phyloP scores from a whole-genome alignment of 2,329 filamentous ascomycete species.

The Lithohypha guttulata region DNA sequence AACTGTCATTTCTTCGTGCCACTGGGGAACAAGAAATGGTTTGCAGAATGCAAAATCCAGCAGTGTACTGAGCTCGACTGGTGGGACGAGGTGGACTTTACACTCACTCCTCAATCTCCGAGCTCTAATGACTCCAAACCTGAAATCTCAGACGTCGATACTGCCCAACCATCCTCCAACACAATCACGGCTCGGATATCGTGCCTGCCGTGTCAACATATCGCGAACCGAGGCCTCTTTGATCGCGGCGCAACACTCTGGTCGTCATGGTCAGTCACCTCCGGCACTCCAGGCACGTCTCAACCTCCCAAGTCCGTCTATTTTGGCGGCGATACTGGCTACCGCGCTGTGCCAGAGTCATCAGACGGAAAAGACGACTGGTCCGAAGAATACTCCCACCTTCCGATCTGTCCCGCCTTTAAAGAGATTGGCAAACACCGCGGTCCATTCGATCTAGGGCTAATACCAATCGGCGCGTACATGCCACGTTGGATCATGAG shows the following conservation, averaged over 20 bases:
- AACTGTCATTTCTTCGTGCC: conserved; percentile 81
- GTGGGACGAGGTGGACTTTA: conserved; percentile 80
- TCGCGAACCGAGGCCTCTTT: conserved; percentile 54
- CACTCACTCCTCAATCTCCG: conserved; percentile 38
- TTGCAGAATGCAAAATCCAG: conserved; percentile 55
- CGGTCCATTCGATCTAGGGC: conserved; percentile 79
- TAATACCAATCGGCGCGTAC: conserved; percentile 92
- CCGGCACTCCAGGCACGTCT: too few relatives aligned
- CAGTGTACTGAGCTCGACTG: conserved; percentile 87
- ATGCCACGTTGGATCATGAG: conserved; percentile 56
- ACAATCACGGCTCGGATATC: conserved; percentile 61
- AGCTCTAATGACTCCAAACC: conserved; percentile 21
- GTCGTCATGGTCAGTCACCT: conserved; percentile 73
- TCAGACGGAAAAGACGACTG: conserved; percentile 60
- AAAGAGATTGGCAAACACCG: conserved; percentile 66
- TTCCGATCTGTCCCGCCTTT: conserved; percentile 71
- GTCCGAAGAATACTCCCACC: conserved; percentile 50
- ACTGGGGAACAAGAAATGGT: conserved; percentile 74
- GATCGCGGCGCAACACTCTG: conserved; percentile 72
- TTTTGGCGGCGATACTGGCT: conserved; percentile 61
- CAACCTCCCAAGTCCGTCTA: conserved; percentile 18
- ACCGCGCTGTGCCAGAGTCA: conserved; percentile 61
- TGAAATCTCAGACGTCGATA: conserved; percentile 24
- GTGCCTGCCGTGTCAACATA: conserved; percentile 78
- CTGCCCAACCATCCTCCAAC: conserved; percentile 19